Conservation (phyloP, 1,284 basidiomycete species). For the Stygiomarasmius scandens region DNA sequence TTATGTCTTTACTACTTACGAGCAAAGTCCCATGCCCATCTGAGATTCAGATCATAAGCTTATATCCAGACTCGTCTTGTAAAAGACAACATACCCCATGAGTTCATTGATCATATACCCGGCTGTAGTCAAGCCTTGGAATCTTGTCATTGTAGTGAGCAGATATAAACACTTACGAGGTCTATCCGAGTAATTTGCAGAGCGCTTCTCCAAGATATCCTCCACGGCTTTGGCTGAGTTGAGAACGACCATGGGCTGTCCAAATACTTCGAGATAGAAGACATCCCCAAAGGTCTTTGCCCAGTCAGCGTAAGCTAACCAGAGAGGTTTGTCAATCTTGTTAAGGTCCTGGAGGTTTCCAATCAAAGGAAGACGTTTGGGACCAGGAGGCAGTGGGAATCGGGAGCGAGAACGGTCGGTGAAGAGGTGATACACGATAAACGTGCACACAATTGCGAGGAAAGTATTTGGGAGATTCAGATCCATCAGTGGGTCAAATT, state of each 20-base stretch:
- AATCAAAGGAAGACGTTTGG: conserved; percentile 11
- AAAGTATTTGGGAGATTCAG: no score
- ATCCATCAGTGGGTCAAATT: no score
- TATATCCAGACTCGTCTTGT: no score
- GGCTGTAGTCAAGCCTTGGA: no score
- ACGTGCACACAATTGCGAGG: no score
- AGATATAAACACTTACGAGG: conserved; percentile 16
- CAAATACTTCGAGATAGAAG: conserved; percentile 9
- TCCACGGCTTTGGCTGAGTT: conserved; percentile 23
- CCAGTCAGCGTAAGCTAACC: conserved; percentile 8
- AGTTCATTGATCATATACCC: conserved; percentile 30
- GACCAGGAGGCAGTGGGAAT: conserved; percentile 13
- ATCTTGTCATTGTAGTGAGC: no score
- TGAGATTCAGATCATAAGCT: not conserved
- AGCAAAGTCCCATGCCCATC: conserved; percentile 32
- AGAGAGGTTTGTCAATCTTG: conserved; percentile 2
- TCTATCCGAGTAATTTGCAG: conserved; percentile 25
- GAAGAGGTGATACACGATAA: not conserved
- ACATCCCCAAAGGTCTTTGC: conserved; percentile 6
- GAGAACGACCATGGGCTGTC: conserved; percentile 24
- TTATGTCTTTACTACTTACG: not conserved
- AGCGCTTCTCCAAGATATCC: conserved; percentile 28
- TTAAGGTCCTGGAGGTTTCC: conserved; percentile 9
- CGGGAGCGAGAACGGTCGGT: not conserved
- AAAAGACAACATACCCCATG: conserved; percentile 18